Conservation (phyloP, 2,329 filamentous ascomycete species). For the Phoma sp. region DNA sequence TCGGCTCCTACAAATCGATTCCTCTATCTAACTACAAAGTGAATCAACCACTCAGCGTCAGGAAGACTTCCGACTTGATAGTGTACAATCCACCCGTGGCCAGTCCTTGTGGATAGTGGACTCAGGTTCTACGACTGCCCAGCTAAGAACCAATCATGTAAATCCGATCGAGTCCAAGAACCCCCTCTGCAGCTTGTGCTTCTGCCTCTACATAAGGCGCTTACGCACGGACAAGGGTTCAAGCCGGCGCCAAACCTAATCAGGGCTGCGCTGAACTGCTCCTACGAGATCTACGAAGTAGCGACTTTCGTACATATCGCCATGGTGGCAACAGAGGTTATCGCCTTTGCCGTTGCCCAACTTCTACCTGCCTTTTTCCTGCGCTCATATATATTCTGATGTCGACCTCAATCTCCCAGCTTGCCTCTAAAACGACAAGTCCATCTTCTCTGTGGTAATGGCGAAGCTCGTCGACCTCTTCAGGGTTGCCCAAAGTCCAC, state of each 20-base stretch:
- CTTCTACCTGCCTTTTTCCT: neutral
- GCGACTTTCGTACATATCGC: neutral
- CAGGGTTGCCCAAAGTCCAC: conserved; percentile 29
- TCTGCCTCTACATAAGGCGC: neutral
- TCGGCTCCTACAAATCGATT: too few species aligned
- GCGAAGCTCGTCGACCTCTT: conserved; percentile 8
- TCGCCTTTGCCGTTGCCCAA: neutral
- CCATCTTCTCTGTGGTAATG: conserved; percentile 1
- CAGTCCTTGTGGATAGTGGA: neutral
- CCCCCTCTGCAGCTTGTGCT: neutral
- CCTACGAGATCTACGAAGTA: neutral
- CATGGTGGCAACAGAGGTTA: neutral
- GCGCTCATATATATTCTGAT: neutral
- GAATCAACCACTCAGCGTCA: too few species aligned
- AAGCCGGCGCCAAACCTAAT: neutral
- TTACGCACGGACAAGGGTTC: neutral
- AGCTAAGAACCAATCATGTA: neutral
- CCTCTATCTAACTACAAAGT: too few species aligned
- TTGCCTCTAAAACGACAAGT: neutral
- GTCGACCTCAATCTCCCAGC: neutral
- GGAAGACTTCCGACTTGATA: too few species aligned
- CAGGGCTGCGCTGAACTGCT: conserved; percentile 1
- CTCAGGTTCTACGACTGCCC: neutral
- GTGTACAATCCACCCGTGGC: too few species aligned
- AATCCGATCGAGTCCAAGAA: neutral